Evolutionary conservation across 176 grass and related monocot genomes (phyloP).

Genomic region (Lolium rigidum): DNA sequence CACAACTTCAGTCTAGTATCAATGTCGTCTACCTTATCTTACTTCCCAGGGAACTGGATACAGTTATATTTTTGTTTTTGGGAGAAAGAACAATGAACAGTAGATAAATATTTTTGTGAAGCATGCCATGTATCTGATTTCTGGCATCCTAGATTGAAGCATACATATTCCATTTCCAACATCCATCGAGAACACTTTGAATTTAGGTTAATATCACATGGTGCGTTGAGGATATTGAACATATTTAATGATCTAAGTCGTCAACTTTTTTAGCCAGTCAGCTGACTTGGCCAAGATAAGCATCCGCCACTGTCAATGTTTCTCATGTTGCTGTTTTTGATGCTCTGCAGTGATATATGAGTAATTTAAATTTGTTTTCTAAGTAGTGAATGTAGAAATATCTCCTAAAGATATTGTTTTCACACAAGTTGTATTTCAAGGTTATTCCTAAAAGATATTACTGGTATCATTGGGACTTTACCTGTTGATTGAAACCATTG

Average conservation of each 20-base stretch:
- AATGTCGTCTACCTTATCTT: neutral
- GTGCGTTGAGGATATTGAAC: conserved; percentile 5
- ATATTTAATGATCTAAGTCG: neutral
- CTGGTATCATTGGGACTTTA: neutral
- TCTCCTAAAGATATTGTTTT: conserved; percentile 22
- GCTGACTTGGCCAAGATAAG: conserved; percentile 19
- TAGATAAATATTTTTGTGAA: conserved; percentile 3
- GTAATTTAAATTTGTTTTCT: neutral
- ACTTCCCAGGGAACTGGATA: neutral
- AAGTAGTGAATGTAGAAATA: conserved; percentile 18
- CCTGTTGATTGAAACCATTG: neutral
- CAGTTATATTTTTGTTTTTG: neutral
- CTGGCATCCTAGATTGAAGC: neutral
- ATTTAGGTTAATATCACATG: neutral
- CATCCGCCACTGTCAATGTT: neutral
- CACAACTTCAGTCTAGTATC: neutral
- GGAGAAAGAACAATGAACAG: neutral
- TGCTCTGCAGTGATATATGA: neutral
- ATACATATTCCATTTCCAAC: neutral
- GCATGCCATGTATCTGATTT: neutral
- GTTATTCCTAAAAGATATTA: neutral
- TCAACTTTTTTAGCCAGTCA: neutral
- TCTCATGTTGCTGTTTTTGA: conserved; percentile 5
- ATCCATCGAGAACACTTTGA: conserved; percentile 11
- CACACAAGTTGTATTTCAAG: neutral